Base-by-base conservation (phyloP, 352 stramenopile genomes). In the Pythium diclinum region DNA sequence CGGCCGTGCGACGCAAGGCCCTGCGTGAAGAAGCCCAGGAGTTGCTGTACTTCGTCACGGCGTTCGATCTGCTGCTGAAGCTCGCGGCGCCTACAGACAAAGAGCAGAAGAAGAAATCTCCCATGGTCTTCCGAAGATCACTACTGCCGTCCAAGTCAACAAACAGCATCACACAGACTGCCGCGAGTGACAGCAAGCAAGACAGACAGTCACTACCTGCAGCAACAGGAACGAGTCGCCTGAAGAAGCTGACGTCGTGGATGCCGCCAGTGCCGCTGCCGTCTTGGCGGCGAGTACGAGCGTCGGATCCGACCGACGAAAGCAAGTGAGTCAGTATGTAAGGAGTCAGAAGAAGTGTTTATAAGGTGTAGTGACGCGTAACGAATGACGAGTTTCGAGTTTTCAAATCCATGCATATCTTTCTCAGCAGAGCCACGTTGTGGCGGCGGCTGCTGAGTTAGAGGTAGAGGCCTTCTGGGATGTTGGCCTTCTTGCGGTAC, bases 401-500 rank as follows among this genome's bases (percentile, higher is more conserved):
- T 51, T 28, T 51, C 44, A 51, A 51, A 51, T 51, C 44, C 44
- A 51, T 51, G 44, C 44, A 51, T 51, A 51, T 51, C 44, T 28
- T 51, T 51, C 44, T 23, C 44, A 51, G 44, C 44, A 56, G 17
- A 56, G 49, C 25, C 49, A 40, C 49, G 6, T 11, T 16, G 25
- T n/a, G 49, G 49, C 49, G 19, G 44, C 49, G 19, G 44, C 44
- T 51, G 44, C 44, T 51, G 44, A 51, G 44, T 51, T 98, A 99
- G 74, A 99, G 83, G 83, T 99, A 99, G 63, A 99, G 85, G 34
- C 97, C 97, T 79, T 99, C 97, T 0, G 97, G 97, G 72, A 99
- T 98, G 87, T 99, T 99, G 63, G 97, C 97, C 87, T 99, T 99
- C 85, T 99, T 99, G 63, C 97, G 95, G 87, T 99, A 99, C 61